Base-by-base conservation (phyloP, 2,329 filamentous ascomycete genomes). In the Colletotrichum tropicale region DNA sequence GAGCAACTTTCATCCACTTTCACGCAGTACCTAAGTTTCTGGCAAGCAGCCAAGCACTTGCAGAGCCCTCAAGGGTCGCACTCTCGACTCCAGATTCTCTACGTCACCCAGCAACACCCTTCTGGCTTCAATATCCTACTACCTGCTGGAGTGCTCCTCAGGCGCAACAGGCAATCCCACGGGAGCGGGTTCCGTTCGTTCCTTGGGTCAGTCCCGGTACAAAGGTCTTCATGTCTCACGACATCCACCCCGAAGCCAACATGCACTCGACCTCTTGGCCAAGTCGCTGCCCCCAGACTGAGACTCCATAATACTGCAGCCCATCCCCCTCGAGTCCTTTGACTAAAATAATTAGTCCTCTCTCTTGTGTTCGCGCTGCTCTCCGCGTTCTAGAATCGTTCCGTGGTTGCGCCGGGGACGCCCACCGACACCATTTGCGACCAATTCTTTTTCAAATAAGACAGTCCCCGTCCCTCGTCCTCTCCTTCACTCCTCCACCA, bases 391-490 rank as follows among this genome's bases (percentile, higher is more conserved):
- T 69, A 60, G 62, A 73, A 75, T 69, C 43, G 3, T 65, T 73
- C 26, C 70, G 70, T 68, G 43, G 69, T 73, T 73, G 73, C 70
- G 73, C 64, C 73, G 73, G 70, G 32, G 64, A 73, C 38, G 62
- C 69, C 64, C 43, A 69, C 58, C 58, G 69, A 65, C 26, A 64
- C 56, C 36, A 26, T n/a, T 62, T 34, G 67, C 67, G 36, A 36
- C 43, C 73, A 26, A n/a, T n/a, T 30, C n/a, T 61, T 61, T 38
- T 36, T 34, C 24, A 34, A 58, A 73, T 65, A 38, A 21, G 55
- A 73, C 24, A 65, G 4, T 28, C 16, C 16, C 15, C 30, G 32
- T 8, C 18, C 24, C n/a, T 58, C n/a, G 32, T 24, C 34, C 30
- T 16, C 5, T 34, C 21, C 36, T 24, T 36, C 38, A 48, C 34